Evolutionary conservation across 1,139 yeast genomes (phyloP).

Genomic region (Candida sojae): DNA sequence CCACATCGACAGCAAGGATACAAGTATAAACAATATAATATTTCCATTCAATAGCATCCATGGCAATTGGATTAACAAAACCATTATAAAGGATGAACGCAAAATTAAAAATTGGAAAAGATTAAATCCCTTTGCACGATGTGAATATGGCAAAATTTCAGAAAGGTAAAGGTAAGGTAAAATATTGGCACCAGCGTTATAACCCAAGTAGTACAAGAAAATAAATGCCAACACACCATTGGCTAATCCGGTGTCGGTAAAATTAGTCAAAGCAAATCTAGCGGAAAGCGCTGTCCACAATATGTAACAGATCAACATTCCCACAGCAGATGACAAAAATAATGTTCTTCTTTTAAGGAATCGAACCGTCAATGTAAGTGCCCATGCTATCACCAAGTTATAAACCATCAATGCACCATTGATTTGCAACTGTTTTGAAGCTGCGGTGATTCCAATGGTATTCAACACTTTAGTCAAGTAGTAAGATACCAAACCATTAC

Average conservation of each 20-base stretch:
- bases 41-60: constrained; percentile 60
- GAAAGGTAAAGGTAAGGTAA: constrained; percentile 37
- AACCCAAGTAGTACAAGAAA: constrained; percentile 39
- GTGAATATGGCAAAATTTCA: constrained; percentile 46
- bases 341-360: constrained; percentile 47
- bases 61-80: constrained; percentile 60
- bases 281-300: constrained; percentile 43
- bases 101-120: constrained; percentile 30
- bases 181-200: constrained; percentile 37
- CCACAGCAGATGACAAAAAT: constrained; percentile 34
- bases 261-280: constrained; percentile 36
- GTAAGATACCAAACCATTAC: constrained; percentile 55
- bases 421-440: constrained; percentile 44
- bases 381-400: constrained; percentile 37
- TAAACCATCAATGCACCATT: constrained; percentile 48
- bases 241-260: constrained; percentile 31
- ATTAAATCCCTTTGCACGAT: constrained; percentile 47
- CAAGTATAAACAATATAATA: constrained; percentile 58
- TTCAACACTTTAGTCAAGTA: constrained; percentile 49
- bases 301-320: constrained; percentile 41
- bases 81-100: constrained; percentile 27
- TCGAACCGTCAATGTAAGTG: constrained; percentile 30
- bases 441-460: constrained; percentile 50
- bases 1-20: constrained; percentile 36
- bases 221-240: constrained; percentile 49